Evolutionary conservation across 495 filamentous ascomycete genomes (phyloP), one percentile per base, ranked within the genome.

Genomic region (Sabuloglossum arenarium): DNA sequence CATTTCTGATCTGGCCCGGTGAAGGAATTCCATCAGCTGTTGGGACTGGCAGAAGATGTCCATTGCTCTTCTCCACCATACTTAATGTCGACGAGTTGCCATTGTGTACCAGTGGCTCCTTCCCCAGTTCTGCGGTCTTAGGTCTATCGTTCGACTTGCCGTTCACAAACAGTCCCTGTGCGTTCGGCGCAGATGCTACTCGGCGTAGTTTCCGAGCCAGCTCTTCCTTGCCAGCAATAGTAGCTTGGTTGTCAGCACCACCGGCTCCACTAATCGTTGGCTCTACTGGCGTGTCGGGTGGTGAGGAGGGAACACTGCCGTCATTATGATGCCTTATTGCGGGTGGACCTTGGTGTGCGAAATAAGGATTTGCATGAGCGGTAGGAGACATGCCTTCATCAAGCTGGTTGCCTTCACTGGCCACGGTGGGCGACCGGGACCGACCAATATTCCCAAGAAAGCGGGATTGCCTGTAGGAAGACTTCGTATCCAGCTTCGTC

Each of bases 131-230:
- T 52, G 85, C 85, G 24, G 87, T 90, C 60, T 79, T 81, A 51
- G 86, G 86, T 54, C 86, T 76, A 39, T 85, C 82, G 53, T 71
- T 74, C 59, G 70, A 69, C 64, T 84, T 80, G 25, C 72, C 72
- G 51, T 77, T 78, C 55, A 73, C 74, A 65, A 98, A 97, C 6
- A 97, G 71, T 12, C 90, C 91, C 64, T 98, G 91, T 9, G 91
- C 88, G 74, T 98, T 98, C 14, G 91, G 91, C 47, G 91, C 91
- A 59, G 88, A 95, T 23, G 91, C 91, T 37, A 98, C 93, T 64
- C 91, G 78, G 61, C 91, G 79, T 61, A 98, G 68, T 62, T 95
- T 96, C 60, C 91, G 75, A 34, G 90, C 91, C 59, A 97, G 66
- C 70, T 94, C 91, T 67, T 94, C 88, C 68, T 94, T 95, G 27